These are phyloP conservation scores for Paramecium octaurelia DNA, from an alignment of 73 alveolate genomes.

Conservation along the genomic window DNA sequence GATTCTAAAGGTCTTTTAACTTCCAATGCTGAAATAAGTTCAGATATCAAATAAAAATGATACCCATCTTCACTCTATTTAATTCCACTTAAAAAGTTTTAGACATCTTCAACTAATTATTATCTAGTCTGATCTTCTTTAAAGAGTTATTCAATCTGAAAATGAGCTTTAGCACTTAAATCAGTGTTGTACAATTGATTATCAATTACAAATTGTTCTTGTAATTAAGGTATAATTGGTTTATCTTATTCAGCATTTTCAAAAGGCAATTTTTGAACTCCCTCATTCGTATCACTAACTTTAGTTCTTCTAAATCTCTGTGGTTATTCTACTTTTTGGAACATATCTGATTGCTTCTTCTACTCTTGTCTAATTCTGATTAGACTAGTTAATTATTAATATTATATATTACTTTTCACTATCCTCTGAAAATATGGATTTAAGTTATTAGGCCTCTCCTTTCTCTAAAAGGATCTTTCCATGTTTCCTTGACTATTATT, in stretches of 20 bases:
- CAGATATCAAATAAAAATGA: neutral
- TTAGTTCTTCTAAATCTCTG: neutral
- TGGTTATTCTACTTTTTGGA: neutral
- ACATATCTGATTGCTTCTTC: neutral
- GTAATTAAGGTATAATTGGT: neutral
- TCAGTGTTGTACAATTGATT: neutral
- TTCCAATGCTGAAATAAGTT: neutral
- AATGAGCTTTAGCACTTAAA: neutral
- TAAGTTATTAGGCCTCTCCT: neutral
- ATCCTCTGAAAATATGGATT: neutral
- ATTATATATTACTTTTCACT: neutral
- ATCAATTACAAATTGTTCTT: neutral
- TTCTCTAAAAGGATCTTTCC: neutral
- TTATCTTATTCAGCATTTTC: neutral
- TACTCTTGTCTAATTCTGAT: neutral
- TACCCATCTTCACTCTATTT: neutral
- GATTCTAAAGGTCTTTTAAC: neutral
- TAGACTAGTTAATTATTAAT: neutral
- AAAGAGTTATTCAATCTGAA: neutral
- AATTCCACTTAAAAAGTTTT: neutral
- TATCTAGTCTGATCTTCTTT: neutral
- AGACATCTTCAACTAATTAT: neutral
- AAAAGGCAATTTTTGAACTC: neutral
- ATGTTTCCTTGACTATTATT: neutral
- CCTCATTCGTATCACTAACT: neutral